phyloP scores from a whole-genome alignment of 495 filamentous ascomycete genomes.

The Bryoglossum gracile region DNA sequence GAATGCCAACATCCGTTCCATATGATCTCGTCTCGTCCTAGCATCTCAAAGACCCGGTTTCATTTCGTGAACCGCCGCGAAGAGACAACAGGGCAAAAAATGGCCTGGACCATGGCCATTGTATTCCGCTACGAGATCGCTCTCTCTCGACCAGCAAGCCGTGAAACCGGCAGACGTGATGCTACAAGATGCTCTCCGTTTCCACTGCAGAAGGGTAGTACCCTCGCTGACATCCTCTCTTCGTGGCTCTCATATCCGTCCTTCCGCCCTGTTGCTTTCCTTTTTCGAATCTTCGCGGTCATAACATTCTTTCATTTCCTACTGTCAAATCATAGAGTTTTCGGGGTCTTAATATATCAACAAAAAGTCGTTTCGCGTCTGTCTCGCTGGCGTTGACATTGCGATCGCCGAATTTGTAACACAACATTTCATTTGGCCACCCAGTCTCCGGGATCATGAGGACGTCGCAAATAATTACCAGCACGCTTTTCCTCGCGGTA shows the following conservation, averaged over 20 bases:
- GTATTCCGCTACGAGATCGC: not conserved
- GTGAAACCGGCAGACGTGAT: slow-evolving; percentile 12
- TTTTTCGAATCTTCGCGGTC: slow-evolving; percentile 4
- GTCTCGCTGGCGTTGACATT: not conserved
- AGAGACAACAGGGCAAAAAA: slow-evolving; percentile 7
- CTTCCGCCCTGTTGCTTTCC: slow-evolving; percentile 11
- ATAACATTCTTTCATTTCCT: slow-evolving; percentile 7
- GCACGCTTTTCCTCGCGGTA: slow-evolving; percentile 8
- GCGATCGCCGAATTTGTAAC: no score
- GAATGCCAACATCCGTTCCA: not conserved
- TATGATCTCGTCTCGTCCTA: not conserved
- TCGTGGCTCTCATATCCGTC: slow-evolving; percentile 12
- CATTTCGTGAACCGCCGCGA: slow-evolving; percentile 19
- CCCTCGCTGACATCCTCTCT: slow-evolving; percentile 2
- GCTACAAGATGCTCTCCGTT: slow-evolving; percentile 14
- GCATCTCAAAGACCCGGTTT: slow-evolving; percentile 11
- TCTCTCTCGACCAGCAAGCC: slow-evolving; percentile 2
- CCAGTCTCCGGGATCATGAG: slow-evolving; percentile 11
- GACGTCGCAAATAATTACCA: slow-evolving; percentile 4
- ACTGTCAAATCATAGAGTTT: not conserved
- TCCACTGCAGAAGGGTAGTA: not conserved
- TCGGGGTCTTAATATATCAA: not conserved
- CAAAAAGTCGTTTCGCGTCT: not conserved
- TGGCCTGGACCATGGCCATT: slow-evolving; percentile 2
- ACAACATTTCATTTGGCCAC: not conserved